Conservation (phyloP, 768 basidiomycete species). For the Coprinopsis cinerea region DNA sequence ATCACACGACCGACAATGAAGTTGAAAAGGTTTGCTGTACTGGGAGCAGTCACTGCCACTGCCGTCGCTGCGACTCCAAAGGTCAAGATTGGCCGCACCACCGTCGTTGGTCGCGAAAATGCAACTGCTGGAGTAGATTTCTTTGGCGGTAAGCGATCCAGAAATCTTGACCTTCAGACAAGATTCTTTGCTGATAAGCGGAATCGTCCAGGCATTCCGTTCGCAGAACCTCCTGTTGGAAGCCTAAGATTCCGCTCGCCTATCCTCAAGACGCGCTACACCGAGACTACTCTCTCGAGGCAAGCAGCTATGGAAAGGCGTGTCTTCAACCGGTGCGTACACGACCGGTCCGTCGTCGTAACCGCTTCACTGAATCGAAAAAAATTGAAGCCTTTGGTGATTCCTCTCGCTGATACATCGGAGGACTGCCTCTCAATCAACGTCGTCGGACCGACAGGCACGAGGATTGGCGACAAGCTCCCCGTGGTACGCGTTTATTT, state of each 20-base stretch:
- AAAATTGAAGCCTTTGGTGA: background rate
- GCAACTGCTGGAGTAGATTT: slow-evolving; percentile 32
- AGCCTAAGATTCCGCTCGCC: slow-evolving; percentile 39
- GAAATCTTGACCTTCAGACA: background rate
- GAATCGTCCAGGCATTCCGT: slow-evolving; percentile 41
- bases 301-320: slow-evolving; percentile 37
- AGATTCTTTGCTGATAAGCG: background rate
- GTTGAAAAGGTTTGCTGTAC: background rate
- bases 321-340: slow-evolving; percentile 44
- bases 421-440: slow-evolving; percentile 63
- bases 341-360: background rate
- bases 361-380: background rate
- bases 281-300: slow-evolving; percentile 33
- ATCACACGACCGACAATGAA: background rate
- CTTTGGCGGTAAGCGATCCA: slow-evolving; percentile 33
- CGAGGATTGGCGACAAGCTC: slow-evolving; percentile 21
- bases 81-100: slow-evolving; percentile 33
- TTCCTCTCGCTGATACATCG: slow-evolving; percentile 19
- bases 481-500: slow-evolving; percentile 29
- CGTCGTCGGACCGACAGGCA: slow-evolving; percentile 45
- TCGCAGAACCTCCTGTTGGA: slow-evolving; percentile 48
- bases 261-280: slow-evolving; percentile 36
- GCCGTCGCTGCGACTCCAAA: slow-evolving; percentile 22
- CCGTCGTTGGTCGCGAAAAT: slow-evolving; percentile 30
- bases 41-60: background rate